Evolutionary conservation across 1,284 basidiomycete genomes (phyloP).

Genomic region (Coniophora puteana): DNA sequence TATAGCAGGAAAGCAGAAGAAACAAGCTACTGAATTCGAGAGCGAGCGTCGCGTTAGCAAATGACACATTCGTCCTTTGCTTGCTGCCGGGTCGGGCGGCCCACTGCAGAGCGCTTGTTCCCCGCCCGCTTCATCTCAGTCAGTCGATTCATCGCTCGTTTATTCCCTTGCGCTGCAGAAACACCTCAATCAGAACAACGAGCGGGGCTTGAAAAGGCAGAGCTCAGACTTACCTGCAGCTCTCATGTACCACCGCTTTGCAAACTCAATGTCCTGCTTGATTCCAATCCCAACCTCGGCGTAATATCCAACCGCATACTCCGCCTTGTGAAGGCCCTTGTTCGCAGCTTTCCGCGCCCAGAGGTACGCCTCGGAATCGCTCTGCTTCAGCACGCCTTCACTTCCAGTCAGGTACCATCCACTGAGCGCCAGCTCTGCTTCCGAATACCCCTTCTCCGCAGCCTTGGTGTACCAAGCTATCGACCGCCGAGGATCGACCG

Average conservation of each 20-base stretch:
- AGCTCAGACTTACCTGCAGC: slow-evolving; percentile 73
- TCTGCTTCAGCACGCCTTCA: slow-evolving; percentile 95
- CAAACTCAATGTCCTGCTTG: slow-evolving; percentile 92
- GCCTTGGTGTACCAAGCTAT: slow-evolving; percentile 99
- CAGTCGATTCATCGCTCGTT: slow-evolving; percentile 90
- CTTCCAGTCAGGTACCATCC: slow-evolving; percentile 98
- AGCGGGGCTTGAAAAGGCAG: not conserved
- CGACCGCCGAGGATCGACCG: slow-evolving; percentile 88
- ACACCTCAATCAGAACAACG: slow-evolving; percentile 6
- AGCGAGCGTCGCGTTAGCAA: slow-evolving; percentile 36
- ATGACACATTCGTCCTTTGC: slow-evolving; percentile 91
- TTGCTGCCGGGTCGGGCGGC: slow-evolving; percentile 86
- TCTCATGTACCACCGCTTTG: slow-evolving; percentile 98
- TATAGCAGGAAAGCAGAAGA: slow-evolving; percentile 3
- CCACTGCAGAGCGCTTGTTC: slow-evolving; percentile 65
- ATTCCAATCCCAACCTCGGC: slow-evolving; percentile 98
- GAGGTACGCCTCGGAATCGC: slow-evolving; percentile 95
- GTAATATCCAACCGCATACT: slow-evolving; percentile 97
- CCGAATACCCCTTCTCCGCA: slow-evolving; percentile 91
- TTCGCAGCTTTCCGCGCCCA: slow-evolving; percentile 95
- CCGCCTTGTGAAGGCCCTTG: slow-evolving; percentile 90
- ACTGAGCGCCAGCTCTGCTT: slow-evolving; percentile 92
- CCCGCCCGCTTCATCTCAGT: slow-evolving; percentile 88
- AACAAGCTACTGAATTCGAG: not conserved
- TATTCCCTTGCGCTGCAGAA: slow-evolving; percentile 83